Percentiles rank a stretch among this genome's conserved stretches.
phyloP scores from a whole-genome alignment of 176 grass and related monocot species.

The Lolium rigidum region DNA sequence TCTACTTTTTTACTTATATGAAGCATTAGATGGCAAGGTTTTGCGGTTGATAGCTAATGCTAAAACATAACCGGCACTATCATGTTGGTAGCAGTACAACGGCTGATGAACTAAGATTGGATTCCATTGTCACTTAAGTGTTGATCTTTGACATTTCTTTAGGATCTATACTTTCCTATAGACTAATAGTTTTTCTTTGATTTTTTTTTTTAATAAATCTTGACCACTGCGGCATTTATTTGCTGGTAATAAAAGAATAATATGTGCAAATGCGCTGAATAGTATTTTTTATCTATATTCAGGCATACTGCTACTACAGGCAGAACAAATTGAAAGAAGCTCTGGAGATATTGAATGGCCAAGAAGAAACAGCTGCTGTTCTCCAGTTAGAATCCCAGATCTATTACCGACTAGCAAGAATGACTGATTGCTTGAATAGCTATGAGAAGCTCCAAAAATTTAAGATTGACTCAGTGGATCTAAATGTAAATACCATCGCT shows the following conservation, averaged over 20 bases:
- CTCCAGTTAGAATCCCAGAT: too few species aligned
- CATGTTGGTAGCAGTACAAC: neutral
- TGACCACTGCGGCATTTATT: neutral
- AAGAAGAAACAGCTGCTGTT: slow-evolving; percentile 19
- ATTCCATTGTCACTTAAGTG: neutral
- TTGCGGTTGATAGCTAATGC: neutral
- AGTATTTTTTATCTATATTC: slow-evolving; percentile 31
- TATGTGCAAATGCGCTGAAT: neutral
- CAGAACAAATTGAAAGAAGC: slow-evolving; percentile 94
- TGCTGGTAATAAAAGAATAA: slow-evolving; percentile 38
- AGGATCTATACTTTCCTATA: neutral
- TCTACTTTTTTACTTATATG: neutral
- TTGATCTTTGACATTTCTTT: slow-evolving; percentile 26
- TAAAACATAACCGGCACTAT: neutral
- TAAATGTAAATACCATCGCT: slow-evolving; percentile 90
- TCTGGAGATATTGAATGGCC: slow-evolving; percentile 61
- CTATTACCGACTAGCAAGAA: too few species aligned
- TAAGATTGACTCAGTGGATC: slow-evolving; percentile 84
- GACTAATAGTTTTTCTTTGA: neutral
- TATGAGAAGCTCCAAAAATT: slow-evolving; percentile 36
- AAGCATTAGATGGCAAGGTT: slow-evolving; percentile 3
- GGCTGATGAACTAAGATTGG: neutral
- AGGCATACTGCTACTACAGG: slow-evolving; percentile 97
- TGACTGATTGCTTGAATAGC: too few species aligned
- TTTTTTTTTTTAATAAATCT: slow-evolving; percentile 1